These are phyloP conservation scores for Nematocida sp. DNA, from an alignment of 371 early-diverging fungal genomes.

Conservation along the genomic window DNA sequence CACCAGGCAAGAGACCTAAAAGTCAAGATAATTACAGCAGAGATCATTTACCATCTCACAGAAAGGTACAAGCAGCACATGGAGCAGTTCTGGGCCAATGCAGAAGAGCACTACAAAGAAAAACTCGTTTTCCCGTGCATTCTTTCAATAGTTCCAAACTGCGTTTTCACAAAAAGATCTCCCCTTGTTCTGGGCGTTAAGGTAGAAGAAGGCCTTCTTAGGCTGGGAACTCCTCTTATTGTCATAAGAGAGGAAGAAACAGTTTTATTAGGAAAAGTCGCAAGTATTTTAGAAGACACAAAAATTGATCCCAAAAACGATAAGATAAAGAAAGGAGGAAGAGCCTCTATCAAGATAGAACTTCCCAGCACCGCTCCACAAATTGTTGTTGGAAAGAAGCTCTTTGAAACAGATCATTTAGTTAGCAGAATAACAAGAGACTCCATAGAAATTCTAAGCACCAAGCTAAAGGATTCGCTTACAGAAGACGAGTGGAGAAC, in stretches of 20 bases:
- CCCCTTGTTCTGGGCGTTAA: slow-evolving; percentile 96
- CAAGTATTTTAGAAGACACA: slow-evolving; percentile 88
- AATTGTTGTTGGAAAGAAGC: slow-evolving; percentile 87
- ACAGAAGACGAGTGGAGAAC: slow-evolving; percentile 83
- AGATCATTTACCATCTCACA: slow-evolving; percentile 98
- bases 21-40: slow-evolving; percentile 85
- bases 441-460: slow-evolving; percentile 91
- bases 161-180: slow-evolving; percentile 86
- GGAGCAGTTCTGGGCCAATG: slow-evolving; percentile 73
- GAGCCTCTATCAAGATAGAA: slow-evolving; percentile 93
- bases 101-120: slow-evolving; percentile 78
- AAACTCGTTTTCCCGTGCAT: slow-evolving; percentile 90
- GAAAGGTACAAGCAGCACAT: slow-evolving; percentile 83
- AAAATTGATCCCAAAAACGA: slow-evolving; percentile 76
- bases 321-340: slow-evolving; percentile 71
- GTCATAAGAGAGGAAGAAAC: slow-evolving; percentile 74
- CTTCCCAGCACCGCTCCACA: slow-evolving; percentile 76
- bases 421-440: slow-evolving; percentile 74
- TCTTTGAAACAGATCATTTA: slow-evolving; percentile 75
- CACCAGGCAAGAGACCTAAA: slow-evolving; percentile 83
- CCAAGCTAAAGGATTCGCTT: slow-evolving; percentile 85
- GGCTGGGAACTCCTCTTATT: slow-evolving; percentile 86
- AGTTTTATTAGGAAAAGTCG: slow-evolving; percentile 79
- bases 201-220: slow-evolving; percentile 83
- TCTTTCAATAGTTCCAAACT: slow-evolving; percentile 83